These are phyloP conservation scores for Cryptococcus jaspeensis DNA, from an alignment of 1,284 basidiomycete genomes.

Conservation along the genomic window DNA sequence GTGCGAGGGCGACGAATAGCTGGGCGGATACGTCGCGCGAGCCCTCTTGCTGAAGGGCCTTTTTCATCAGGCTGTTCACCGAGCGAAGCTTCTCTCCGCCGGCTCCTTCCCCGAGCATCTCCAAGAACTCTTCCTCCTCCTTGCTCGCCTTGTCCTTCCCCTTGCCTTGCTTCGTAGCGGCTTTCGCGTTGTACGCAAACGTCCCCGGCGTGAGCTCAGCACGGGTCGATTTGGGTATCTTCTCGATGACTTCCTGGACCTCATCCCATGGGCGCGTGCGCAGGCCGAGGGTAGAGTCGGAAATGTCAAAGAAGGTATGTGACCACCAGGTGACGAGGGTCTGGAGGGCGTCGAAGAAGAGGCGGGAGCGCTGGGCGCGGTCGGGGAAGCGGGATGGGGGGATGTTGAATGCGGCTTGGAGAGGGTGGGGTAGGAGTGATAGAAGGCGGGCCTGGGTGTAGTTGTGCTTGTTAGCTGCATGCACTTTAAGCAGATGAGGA, in stretches of 20 bases:
- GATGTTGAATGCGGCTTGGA: constrained; percentile 79
- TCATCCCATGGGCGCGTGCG: constrained; percentile 72
- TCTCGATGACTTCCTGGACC: constrained; percentile 44
- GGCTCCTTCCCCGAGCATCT: constrained; percentile 49
- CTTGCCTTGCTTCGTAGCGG: constrained; percentile 33
- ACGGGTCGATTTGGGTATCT: constrained; percentile 33
- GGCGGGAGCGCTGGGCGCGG: constrained; percentile 69
- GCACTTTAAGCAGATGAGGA: neutral
- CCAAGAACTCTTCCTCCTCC: constrained; percentile 32
- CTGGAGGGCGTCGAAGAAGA: constrained; percentile 77
- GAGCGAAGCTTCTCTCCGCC: constrained; percentile 70
- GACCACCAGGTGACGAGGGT: constrained; percentile 82
- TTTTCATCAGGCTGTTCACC: constrained; percentile 84
- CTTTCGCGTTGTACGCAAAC: constrained; percentile 16
- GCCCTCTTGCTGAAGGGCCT: constrained; percentile 73
- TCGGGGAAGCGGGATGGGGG: constrained; percentile 81
- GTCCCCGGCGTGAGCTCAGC: constrained; percentile 19
- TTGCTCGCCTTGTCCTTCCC: constrained; percentile 47
- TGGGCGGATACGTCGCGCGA: constrained; percentile 86
- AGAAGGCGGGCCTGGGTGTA: constrained; percentile 60
- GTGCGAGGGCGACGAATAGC: constrained; percentile 85
- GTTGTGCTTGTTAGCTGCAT: constrained; percentile 14
- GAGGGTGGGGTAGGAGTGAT: constrained; percentile 72
- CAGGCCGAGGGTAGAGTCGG: constrained; percentile 53
- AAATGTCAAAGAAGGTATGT: constrained; percentile 63